phyloP scores from a whole-genome alignment of 2,329 filamentous ascomycete species.

The Scolecobasidium constrictum region DNA sequence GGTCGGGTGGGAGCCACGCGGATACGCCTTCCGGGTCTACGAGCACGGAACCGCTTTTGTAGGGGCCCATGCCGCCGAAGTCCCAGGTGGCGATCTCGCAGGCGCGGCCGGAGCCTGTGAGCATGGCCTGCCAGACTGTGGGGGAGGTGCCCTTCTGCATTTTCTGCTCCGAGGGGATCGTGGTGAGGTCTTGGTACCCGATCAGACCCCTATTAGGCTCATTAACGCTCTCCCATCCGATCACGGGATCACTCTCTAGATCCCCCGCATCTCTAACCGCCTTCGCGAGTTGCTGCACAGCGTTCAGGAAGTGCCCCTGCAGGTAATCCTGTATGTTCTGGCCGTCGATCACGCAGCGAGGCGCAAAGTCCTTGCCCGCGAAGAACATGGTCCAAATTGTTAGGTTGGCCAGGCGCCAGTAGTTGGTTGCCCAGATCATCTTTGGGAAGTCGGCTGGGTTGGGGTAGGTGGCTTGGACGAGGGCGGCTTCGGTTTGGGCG shows the following conservation, averaged over 20 bases:
- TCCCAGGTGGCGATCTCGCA: slow-evolving; percentile 89
- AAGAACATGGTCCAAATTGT: slow-evolving; percentile 95
- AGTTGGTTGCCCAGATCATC: slow-evolving; percentile 99
- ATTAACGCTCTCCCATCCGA: slow-evolving; percentile 95
- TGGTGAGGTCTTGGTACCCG: slow-evolving; percentile 69
- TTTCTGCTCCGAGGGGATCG: slow-evolving; percentile 77
- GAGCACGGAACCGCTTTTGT: slow-evolving; percentile 72
- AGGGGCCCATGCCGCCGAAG: slow-evolving; percentile 85
- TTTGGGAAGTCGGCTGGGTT: slow-evolving; percentile 82
- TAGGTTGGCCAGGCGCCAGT: slow-evolving; percentile 73
- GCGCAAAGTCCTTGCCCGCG: slow-evolving; percentile 80
- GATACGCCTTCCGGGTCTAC: slow-evolving; percentile 79
- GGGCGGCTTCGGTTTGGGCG: slow-evolving; percentile 73
- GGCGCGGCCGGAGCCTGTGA: slow-evolving; percentile 82
- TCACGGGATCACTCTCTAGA: slow-evolving; percentile 73
- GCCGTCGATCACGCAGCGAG: slow-evolving; percentile 89
- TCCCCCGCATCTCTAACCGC: slow-evolving; percentile 84
- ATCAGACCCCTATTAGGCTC: slow-evolving; percentile 86
- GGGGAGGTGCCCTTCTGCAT: slow-evolving; percentile 88
- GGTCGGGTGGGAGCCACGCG: slow-evolving; percentile 73
- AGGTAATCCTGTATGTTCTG: slow-evolving; percentile 95
- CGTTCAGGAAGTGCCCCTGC: slow-evolving; percentile 72
- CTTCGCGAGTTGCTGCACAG: slow-evolving; percentile 69
- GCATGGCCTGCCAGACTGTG: slow-evolving; percentile 85
- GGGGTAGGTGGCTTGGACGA: slow-evolving; percentile 90